Base-by-base conservation (phyloP, 257 asterid species). In the Vinca minor region DNA sequence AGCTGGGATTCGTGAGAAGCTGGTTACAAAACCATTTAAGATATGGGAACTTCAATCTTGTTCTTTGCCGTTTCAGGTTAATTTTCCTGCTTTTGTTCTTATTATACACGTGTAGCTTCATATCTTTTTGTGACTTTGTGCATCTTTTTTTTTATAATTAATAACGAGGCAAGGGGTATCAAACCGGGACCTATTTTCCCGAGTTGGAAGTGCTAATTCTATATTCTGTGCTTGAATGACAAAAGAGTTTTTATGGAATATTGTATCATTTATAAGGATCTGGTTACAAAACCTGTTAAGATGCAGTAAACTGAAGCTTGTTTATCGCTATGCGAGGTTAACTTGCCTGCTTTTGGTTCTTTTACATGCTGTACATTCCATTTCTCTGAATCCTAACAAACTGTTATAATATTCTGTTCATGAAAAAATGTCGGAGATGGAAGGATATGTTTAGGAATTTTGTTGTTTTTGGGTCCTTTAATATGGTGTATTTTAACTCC, bases 1-100 rank as follows among this genome's bases (percentile, higher is more conserved):
- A 75, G 93, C 87, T 61, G 91, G 95, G 34, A 69, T 79, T 50
- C 74, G 98, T 46, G 98, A 92, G 75, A 92, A 85, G 79, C 63
- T 92, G 79, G 78, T 79, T 56, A 74, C 95, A 46, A 87, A 83
- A 81, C 93, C 91, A 38, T 92, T 92, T 73, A 92, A 89, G 78
- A 78, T 87, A 57, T 86, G 96, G 96, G 98, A 92, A 20, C 80
- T 87, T 36, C 89, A 79, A 70, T 60, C 91, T 58, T 83, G 94
- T 76, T 67, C 92, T 48, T 60, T 82, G 65, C 64, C 92, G 26
- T 92, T 92, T 79, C 95, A 92, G 95, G 98, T 92, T 50, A 42
- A 20, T 20, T 62, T 17, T 57, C n/a, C 20, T 45, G 17, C 3
- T 61, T 66, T 60, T 31, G n/a, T 25, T 31, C 15, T 71, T 31